Conservation (phyloP, 2,329 filamentous ascomycete genomes). For the Xylariaceae sp. region DNA sequence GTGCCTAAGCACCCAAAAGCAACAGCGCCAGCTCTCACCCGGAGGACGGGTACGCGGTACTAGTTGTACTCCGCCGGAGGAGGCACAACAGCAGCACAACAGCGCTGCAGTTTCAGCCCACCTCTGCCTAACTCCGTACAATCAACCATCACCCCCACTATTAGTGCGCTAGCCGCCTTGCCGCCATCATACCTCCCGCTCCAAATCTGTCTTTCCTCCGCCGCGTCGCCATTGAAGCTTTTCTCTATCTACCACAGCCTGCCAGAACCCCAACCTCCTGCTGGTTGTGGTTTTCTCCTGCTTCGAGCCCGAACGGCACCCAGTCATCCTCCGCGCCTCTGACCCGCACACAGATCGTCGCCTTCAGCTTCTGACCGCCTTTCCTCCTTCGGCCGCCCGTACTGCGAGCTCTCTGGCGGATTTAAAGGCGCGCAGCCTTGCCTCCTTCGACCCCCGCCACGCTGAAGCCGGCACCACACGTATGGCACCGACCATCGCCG, state of each 20-base stretch:
- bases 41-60: too few relatives aligned
- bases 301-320: background rate
- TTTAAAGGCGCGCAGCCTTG: conserved; percentile 22
- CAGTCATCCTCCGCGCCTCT: background rate
- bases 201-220: conserved; percentile 1
- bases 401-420: conserved; percentile 15
- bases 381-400: conserved; percentile 5
- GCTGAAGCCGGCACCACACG: conserved; percentile 16
- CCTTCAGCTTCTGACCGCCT: conserved; percentile 1
- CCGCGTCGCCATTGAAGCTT: background rate
- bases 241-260: conserved; percentile 2
- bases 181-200: background rate
- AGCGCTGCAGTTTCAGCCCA: too few relatives aligned
- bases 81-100: too few relatives aligned
- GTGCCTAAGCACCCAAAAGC: too few relatives aligned
- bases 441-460: conserved; percentile 12
- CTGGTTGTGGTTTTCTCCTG: background rate
- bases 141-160: background rate
- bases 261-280: background rate
- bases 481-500: conserved; percentile 72
- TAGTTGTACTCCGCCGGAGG: too few relatives aligned
- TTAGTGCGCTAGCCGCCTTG: background rate
- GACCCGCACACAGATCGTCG: background rate
- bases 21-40: too few relatives aligned
- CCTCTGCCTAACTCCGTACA: too few relatives aligned